Evolutionary conservation across 352 stramenopile species (phyloP).

Genomic region (Globisporangium alternatum): DNA sequence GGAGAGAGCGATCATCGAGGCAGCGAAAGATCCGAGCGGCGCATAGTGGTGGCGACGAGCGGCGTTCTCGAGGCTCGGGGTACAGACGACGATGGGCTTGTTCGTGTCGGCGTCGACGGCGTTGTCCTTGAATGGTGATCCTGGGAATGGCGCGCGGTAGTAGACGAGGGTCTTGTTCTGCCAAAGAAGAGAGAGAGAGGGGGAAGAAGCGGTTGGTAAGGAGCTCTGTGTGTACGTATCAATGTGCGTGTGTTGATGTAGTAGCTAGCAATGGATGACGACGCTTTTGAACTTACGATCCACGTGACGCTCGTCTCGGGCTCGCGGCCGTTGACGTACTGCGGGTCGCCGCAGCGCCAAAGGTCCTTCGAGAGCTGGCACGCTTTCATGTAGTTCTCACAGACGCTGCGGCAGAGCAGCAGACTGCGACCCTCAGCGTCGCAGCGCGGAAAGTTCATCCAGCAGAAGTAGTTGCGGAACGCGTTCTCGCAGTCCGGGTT

Average conservation of each 20-base stretch:
- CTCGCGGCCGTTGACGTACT: constrained; percentile 64
- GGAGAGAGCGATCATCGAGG: not conserved
- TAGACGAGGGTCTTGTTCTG: constrained; percentile 71
- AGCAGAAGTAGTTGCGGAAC: constrained; percentile 91
- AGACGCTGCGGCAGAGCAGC: constrained; percentile 85
- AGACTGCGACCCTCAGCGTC: constrained; percentile 79
- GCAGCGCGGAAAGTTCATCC: constrained; percentile 90
- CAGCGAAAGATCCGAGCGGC: not conserved
- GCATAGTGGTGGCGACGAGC: constrained; percentile 6
- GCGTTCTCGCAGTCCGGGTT: constrained; percentile 89
- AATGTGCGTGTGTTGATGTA: constrained; percentile 6
- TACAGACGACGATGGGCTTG: constrained; percentile 77
- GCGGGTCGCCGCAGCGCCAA: constrained; percentile 81
- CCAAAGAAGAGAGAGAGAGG: constrained; percentile 6
- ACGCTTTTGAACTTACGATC: constrained; percentile 36
- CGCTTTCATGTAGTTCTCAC: constrained; percentile 89
- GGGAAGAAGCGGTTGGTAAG: not conserved
- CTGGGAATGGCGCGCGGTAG: constrained; percentile 73
- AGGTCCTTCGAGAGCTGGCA: constrained; percentile 84
- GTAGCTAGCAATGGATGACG: constrained; percentile 2
- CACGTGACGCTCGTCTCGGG: constrained; percentile 64
- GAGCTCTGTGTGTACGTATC: not conserved
- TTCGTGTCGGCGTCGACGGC: constrained; percentile 61
- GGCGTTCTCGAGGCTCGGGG: constrained; percentile 73
- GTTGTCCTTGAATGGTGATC: constrained; percentile 80